These are phyloP conservation scores for Astragalus glycyphyllos DNA, from an alignment of 306 rosid species.

Conservation along the genomic window DNA sequence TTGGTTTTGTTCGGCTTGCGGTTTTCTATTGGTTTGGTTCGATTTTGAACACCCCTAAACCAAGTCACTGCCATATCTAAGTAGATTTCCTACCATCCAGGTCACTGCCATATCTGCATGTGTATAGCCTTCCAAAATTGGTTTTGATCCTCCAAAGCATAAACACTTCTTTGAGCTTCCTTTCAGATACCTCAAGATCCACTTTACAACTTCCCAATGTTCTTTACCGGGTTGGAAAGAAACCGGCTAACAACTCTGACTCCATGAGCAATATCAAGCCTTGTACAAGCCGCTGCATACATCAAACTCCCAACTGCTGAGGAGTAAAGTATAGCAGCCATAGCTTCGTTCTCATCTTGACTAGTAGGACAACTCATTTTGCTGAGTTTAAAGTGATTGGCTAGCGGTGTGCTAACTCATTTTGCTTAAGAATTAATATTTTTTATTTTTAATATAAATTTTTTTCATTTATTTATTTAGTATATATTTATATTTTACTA, in stretches of 20 bases:
- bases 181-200: background rate
- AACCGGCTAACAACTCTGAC: background rate
- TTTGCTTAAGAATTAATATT: too few species aligned
- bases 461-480: too few species aligned
- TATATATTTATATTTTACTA: too few species aligned
- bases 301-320: background rate
- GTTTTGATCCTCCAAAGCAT: background rate
- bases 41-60: too few species aligned
- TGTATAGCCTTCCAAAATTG: background rate
- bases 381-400: slow-evolving; percentile 8
- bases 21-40: too few species aligned
- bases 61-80: too few species aligned
- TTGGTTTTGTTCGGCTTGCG: too few species aligned
- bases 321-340: background rate
- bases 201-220: too few species aligned
- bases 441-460: too few species aligned
- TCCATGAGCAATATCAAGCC: background rate
- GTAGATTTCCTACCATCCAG: background rate
- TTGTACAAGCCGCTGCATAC: background rate
- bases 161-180: background rate
- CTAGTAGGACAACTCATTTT: background rate
- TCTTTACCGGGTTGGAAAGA: background rate
- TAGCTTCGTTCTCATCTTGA: background rate
- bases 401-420: background rate
- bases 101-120: background rate